A percentile compares a stretch with the other conserved stretches of the same genome.
These are phyloP conservation scores for Sarocladiaceae sp. DNA, from an alignment of 2,329 filamentous ascomycete species.

Conservation along the genomic window DNA sequence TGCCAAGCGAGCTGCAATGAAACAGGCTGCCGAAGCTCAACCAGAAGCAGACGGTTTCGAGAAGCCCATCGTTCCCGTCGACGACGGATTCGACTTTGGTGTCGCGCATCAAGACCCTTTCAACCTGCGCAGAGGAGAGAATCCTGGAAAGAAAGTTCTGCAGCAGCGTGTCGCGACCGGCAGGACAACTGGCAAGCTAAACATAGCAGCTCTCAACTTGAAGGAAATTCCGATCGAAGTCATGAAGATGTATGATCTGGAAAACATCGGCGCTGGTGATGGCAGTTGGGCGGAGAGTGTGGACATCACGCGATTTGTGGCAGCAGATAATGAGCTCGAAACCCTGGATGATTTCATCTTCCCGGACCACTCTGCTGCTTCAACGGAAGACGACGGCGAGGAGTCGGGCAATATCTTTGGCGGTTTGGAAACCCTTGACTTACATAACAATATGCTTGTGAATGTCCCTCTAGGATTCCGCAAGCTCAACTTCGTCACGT, in stretches of 20 bases:
- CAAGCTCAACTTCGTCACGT: conserved; percentile 68
- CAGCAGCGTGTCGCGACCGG: conserved; percentile 69
- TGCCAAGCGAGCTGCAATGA: conserved; percentile 57
- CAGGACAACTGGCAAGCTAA: conserved; percentile 74
- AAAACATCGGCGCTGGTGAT: conserved; percentile 57
- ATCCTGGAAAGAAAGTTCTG: conserved; percentile 61
- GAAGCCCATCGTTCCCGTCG: conserved; percentile 40
- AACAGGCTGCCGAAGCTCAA: conserved; percentile 23
- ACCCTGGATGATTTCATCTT: conserved; percentile 70
- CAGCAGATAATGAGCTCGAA: conserved; percentile 85
- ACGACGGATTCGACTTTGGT: conserved; percentile 44
- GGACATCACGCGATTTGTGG: conserved; percentile 78
- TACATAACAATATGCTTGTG: conserved; percentile 79
- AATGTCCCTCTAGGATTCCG: conserved; percentile 72
- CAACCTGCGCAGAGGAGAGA: conserved; percentile 57
- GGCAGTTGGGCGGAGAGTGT: conserved; percentile 88
- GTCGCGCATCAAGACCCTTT: conserved; percentile 61
- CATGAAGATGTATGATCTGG: conserved; percentile 83
- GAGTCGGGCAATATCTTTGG: conserved; percentile 72
- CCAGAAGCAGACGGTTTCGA: conserved; percentile 12
- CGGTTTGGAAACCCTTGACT: conserved; percentile 73
- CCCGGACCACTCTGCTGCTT: conserved; percentile 53
- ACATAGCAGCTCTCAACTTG: conserved; percentile 80
- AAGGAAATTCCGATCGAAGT: conserved; percentile 78
- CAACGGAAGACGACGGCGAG: conserved; percentile 56